Percentiles rank a stretch among this genome's conserved stretches.
Conservation (phyloP, 192 early-diverging fungal genomes). For the Coemansia sp. region DNA sequence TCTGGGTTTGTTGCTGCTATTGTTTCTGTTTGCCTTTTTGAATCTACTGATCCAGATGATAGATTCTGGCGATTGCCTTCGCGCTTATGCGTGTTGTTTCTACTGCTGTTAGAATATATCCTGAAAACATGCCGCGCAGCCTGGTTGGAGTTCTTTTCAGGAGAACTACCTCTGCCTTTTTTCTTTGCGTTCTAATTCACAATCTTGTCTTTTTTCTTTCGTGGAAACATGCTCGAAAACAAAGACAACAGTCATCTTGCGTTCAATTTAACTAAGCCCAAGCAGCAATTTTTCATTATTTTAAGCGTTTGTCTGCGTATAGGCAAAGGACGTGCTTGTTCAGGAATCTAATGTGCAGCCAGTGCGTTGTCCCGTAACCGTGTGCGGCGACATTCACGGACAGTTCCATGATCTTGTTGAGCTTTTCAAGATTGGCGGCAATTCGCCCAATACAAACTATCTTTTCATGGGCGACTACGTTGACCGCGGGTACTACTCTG, state of each 20-base stretch:
- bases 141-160: background rate
- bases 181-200: background rate
- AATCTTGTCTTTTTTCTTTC: background rate
- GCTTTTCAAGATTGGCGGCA: conserved; percentile 95
- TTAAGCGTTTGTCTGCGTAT: background rate
- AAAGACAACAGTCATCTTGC: background rate
- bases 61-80: conserved; percentile 7
- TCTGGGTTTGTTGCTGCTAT: background rate
- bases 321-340: conserved; percentile 96
- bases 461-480: conserved; percentile 99
- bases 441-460: conserved; percentile 96
- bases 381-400: conserved; percentile 99
- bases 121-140: background rate
- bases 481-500: conserved; percentile 97
- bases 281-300: background rate
- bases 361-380: conserved; percentile 96
- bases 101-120: background rate
- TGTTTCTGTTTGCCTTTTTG: conserved; percentile 8
- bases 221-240: too few species aligned
- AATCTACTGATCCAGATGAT: conserved; percentile 17
- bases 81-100: background rate
- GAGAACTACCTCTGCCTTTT: background rate
- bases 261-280: background rate
- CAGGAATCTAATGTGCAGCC: conserved; percentile 98
- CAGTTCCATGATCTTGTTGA: conserved; percentile 98